phyloP scores from a whole-genome alignment of 2,329 filamentous ascomycete species.

The Hymenoscyphus scutula region DNA sequence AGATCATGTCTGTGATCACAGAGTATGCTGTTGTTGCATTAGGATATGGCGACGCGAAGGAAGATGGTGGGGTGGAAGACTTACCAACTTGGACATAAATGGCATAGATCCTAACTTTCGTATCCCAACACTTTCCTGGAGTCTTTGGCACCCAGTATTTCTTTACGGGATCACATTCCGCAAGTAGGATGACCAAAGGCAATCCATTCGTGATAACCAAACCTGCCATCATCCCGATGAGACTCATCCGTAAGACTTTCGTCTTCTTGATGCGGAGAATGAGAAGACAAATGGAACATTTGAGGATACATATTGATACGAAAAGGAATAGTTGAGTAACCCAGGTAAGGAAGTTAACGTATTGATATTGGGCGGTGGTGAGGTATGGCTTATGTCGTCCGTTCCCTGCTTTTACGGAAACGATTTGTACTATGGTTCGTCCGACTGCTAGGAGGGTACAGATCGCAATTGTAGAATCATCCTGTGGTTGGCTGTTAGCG shows the following conservation, averaged over 20 bases:
- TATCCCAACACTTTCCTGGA: constrained; percentile 14
- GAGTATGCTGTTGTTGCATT: constrained; percentile 11
- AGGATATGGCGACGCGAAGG: not conserved
- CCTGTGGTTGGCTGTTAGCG: constrained; percentile 36
- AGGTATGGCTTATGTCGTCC: constrained; percentile 41
- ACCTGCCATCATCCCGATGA: constrained; percentile 29
- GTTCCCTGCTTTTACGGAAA: constrained; percentile 39
- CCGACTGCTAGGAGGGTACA: constrained; percentile 5
- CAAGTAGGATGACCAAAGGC: constrained; percentile 13
- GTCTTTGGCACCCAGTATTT: constrained; percentile 10
- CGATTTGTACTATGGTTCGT: constrained; percentile 35
- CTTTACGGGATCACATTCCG: constrained; percentile 14
- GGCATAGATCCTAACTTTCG: constrained; percentile 17
- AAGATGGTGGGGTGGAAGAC: not conserved
- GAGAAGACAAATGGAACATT: constrained; percentile 43
- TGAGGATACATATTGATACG: constrained; percentile 41
- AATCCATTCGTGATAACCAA: constrained; percentile 14
- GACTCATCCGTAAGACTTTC: constrained; percentile 32
- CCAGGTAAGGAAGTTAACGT: constrained; percentile 42
- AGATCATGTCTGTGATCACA: constrained; percentile 18
- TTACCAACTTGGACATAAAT: constrained; percentile 20
- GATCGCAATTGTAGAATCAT: constrained; percentile 40
- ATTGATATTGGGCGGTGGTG: constrained; percentile 34
- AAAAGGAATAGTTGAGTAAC: constrained; percentile 43
- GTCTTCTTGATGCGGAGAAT: constrained; percentile 43